These are phyloP conservation scores for Fusarium newnesense DNA, from an alignment of 2,329 filamentous ascomycete species.

Conservation along the genomic window DNA sequence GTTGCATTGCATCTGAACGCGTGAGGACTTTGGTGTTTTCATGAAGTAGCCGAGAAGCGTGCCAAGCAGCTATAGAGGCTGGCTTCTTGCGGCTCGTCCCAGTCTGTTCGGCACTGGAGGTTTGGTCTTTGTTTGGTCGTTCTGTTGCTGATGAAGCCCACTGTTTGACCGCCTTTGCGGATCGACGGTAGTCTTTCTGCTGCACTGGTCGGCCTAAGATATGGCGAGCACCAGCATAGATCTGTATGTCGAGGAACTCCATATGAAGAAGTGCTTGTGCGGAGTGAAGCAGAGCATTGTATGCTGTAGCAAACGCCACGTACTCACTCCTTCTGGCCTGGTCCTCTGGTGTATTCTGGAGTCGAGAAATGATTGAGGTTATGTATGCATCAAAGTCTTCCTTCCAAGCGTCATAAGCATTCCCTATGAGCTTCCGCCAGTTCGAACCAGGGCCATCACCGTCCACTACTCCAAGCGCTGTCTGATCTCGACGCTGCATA, in stretches of 20 bases:
- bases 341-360: neutral
- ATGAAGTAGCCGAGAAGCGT: neutral
- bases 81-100: neutral
- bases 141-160: neutral
- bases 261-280: slow-evolving; percentile 1
- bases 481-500: slow-evolving; percentile 70
- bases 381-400: neutral
- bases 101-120: neutral
- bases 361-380: neutral
- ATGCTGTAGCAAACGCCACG: neutral
- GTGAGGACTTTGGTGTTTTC: slow-evolving; percentile 2
- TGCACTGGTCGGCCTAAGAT: neutral
- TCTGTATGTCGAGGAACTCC: slow-evolving; percentile 1
- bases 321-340: neutral
- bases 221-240: neutral
- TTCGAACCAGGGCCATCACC: neutral
- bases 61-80: neutral
- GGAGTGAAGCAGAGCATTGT: slow-evolving; percentile 1
- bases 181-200: slow-evolving; percentile 1
- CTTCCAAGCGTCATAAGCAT: neutral
- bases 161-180: neutral
- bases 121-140: neutral
- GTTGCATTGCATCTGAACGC: slow-evolving; percentile 1
- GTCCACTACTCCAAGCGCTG: slow-evolving; percentile 55
- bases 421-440: neutral